Evolutionary conservation across 2,329 filamentous ascomycete genomes (phyloP).

Genomic region (Orbilia javanica): DNA sequence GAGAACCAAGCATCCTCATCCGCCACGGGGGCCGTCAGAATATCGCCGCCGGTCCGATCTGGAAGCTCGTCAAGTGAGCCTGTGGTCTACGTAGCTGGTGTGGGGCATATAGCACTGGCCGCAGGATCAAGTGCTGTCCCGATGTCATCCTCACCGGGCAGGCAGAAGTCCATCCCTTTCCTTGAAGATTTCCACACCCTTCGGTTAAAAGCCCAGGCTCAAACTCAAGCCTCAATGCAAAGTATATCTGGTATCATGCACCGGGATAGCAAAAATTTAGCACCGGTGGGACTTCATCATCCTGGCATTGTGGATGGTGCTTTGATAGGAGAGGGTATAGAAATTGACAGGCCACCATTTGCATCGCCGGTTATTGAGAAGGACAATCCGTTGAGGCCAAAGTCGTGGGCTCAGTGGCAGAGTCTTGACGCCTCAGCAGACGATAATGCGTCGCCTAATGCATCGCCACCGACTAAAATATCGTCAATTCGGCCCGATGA

Average conservation of each 20-base stretch:
- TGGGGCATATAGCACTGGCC: constrained; percentile 22
- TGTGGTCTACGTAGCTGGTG: constrained; percentile 37
- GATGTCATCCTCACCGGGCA: constrained; percentile 35
- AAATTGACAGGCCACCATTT: constrained; percentile 25
- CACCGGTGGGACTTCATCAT: constrained; percentile 1
- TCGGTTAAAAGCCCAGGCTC: constrained; percentile 23
- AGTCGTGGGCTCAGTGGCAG: constrained; percentile 43
- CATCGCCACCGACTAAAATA: constrained; percentile 6
- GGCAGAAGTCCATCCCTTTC: constrained; percentile 42
- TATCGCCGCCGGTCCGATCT: constrained; percentile 44
- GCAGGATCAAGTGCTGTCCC: constrained; percentile 42
- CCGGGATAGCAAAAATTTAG: constrained; percentile 10
- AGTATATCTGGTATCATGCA: constrained; percentile 56
- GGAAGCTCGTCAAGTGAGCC: constrained; percentile 52
- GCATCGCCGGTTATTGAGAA: constrained; percentile 37
- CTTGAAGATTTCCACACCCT: constrained; percentile 41
- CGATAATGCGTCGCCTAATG: constrained; percentile 13
- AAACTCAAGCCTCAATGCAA: constrained; percentile 42
- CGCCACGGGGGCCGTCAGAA: constrained; percentile 41
- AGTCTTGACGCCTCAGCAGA: constrained; percentile 27
- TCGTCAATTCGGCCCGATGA: constrained; percentile 15
- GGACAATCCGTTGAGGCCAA: constrained; percentile 15
- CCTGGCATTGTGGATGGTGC: constrained; percentile 32
- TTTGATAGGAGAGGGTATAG: constrained; percentile 38
- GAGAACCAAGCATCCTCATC: background rate